These are phyloP conservation scores for Trametopsis cervina DNA, from an alignment of 768 basidiomycete genomes.

Conservation along the genomic window DNA sequence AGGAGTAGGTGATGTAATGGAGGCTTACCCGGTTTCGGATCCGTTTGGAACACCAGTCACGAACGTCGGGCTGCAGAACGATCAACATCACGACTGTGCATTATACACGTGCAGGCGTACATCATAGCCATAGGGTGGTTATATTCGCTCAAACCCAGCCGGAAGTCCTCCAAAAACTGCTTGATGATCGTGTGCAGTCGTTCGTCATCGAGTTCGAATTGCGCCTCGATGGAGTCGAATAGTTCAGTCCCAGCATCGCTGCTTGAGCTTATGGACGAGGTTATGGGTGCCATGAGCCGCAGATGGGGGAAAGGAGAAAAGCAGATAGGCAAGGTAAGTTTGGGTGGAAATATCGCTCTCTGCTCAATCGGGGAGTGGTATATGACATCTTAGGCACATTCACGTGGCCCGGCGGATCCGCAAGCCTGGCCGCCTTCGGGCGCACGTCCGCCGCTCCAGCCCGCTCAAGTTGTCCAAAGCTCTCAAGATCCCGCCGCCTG, in stretches of 20 bases:
- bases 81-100: conserved; percentile 1
- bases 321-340: background rate
- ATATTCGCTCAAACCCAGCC: conserved; percentile 64
- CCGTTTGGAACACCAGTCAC: conserved; percentile 95
- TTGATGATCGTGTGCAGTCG: conserved; percentile 62
- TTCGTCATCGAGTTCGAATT: conserved; percentile 62
- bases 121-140: conserved; percentile 91
- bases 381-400: background rate
- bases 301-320: background rate
- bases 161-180: conserved; percentile 78
- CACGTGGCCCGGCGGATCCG: background rate
- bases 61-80: conserved; percentile 69
- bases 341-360: background rate
- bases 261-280: conserved; percentile 29
- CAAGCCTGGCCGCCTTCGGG: background rate
- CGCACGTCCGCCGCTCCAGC: background rate
- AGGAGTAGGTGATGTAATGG: background rate
- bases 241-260: conserved; percentile 37
- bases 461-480: too few species aligned
- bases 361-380: background rate
- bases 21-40: conserved; percentile 76
- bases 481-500: too few species aligned
- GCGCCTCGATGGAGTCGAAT: conserved; percentile 60
- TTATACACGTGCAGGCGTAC: conserved; percentile 30
- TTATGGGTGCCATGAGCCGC: conserved; percentile 29